These are phyloP conservation scores for Pseudocercospora vitis DNA, from an alignment of 2,329 filamentous ascomycete genomes.

Conservation along the genomic window DNA sequence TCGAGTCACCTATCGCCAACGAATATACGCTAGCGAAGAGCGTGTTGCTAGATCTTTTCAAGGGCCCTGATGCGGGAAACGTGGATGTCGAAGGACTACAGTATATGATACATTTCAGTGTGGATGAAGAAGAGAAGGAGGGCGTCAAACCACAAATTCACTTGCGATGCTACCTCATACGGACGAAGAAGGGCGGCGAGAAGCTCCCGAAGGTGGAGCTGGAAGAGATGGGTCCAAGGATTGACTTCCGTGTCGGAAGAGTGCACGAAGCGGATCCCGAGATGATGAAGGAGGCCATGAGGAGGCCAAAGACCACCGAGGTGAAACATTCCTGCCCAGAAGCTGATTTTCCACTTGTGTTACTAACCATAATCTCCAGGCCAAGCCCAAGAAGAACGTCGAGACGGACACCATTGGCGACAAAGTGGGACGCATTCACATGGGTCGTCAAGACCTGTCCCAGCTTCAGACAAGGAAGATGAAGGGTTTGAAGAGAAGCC, in stretches of 20 bases:
- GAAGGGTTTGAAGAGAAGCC: conserved; percentile 91
- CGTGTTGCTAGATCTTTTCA: conserved; percentile 87
- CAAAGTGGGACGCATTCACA: conserved; percentile 90
- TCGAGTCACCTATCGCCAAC: conserved; percentile 76
- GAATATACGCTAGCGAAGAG: conserved; percentile 85
- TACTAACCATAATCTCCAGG: conserved; percentile 36
- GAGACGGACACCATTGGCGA: conserved; percentile 88
- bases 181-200: conserved; percentile 75
- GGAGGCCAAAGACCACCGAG: conserved; percentile 73
- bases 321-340: conserved; percentile 49
- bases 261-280: conserved; percentile 73
- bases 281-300: conserved; percentile 86
- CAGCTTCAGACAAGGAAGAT: conserved; percentile 95
- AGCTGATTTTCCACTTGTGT: background rate
- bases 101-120: conserved; percentile 80
- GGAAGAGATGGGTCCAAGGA: conserved; percentile 90
- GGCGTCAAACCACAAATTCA: conserved; percentile 52
- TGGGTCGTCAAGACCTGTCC: conserved; percentile 84
- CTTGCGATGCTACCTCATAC: conserved; percentile 80
- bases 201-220: conserved; percentile 81
- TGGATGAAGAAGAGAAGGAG: conserved; percentile 56
- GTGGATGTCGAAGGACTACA: conserved; percentile 94
- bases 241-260: conserved; percentile 86
- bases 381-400: conserved; percentile 90
- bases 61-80: conserved; percentile 73